Conservation (phyloP, 208 protist species). For the Acanthamoeba royreba region DNA sequence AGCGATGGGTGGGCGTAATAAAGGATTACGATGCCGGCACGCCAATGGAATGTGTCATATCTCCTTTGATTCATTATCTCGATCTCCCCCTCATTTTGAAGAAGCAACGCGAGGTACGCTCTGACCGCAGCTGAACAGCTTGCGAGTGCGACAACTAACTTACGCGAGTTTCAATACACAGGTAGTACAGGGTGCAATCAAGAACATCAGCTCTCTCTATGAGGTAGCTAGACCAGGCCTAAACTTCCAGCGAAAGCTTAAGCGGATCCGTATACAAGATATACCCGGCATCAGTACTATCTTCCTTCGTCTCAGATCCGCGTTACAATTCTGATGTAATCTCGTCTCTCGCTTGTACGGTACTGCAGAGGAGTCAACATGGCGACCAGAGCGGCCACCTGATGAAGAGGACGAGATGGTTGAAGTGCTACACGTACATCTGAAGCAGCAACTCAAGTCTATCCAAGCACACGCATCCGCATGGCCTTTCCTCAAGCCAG, state of each 20-base stretch:
- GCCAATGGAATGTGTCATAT: constrained; percentile 82
- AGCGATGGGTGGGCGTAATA: constrained; percentile 83
- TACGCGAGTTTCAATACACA: too few species aligned
- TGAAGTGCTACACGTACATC: neutral
- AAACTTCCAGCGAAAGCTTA: neutral
- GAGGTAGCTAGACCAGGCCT: neutral
- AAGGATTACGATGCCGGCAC: constrained; percentile 88
- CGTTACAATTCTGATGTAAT: too few species aligned
- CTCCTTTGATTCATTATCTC: constrained; percentile 77
- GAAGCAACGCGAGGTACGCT: constrained; percentile 56
- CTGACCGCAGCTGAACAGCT: too few species aligned
- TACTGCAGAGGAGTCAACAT: neutral
- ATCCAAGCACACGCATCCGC: constrained; percentile 53
- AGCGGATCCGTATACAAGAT: neutral
- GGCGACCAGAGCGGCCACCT: neutral
- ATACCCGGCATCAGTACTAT: neutral
- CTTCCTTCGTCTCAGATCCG: too few species aligned
- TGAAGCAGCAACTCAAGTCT: neutral
- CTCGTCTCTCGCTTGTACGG: too few species aligned
- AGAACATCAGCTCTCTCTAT: neutral
- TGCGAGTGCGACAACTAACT: too few species aligned
- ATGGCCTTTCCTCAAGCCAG: constrained; percentile 76
- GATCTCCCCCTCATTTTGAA: constrained; percentile 68
- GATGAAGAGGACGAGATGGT: constrained; percentile 1
- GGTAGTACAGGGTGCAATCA: neutral